Conservation (phyloP, 2,329 filamentous ascomycete species). For the Colletotrichum sp. region DNA sequence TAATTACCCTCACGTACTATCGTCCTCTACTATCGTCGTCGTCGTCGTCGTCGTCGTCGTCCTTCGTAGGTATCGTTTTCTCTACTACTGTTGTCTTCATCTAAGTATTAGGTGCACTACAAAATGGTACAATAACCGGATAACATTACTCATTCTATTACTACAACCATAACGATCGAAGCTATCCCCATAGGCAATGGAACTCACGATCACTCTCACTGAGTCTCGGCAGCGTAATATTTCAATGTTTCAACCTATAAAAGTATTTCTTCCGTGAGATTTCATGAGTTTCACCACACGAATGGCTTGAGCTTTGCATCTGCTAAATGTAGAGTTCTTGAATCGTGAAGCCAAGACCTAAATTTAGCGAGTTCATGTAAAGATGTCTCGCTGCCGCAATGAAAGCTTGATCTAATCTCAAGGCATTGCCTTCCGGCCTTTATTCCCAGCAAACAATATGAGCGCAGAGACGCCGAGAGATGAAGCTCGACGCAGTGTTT, state of each 20-base stretch:
- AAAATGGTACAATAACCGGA: too few relatives aligned
- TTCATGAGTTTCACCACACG: rapidly evolving
- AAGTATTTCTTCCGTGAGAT: rapidly evolving
- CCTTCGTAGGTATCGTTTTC: too few relatives aligned
- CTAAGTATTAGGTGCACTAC: too few relatives aligned
- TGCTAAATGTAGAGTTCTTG: neutral
- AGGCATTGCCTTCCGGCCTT: rapidly evolving
- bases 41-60: too few relatives aligned
- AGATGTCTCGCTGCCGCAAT: rapidly evolving
- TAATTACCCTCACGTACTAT: too few relatives aligned
- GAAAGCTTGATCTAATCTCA: neutral
- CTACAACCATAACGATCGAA: neutral
- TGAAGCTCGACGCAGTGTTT: rapidly evolving
- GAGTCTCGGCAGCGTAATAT: rapidly evolving
- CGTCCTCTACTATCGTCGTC: too few relatives aligned
- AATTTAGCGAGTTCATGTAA: neutral
- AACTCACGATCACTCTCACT: neutral
- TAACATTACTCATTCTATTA: neutral
- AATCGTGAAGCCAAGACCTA: neutral
- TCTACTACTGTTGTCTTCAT: too few relatives aligned
- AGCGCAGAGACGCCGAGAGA: too few relatives aligned
- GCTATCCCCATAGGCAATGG: rapidly evolving
- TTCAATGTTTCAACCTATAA: neutral
- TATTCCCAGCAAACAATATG: rapidly evolving
- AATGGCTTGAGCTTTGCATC: too few relatives aligned